Base-by-base conservation (phyloP, 495 filamentous ascomycete species). In the Aeminium ludgeri region DNA sequence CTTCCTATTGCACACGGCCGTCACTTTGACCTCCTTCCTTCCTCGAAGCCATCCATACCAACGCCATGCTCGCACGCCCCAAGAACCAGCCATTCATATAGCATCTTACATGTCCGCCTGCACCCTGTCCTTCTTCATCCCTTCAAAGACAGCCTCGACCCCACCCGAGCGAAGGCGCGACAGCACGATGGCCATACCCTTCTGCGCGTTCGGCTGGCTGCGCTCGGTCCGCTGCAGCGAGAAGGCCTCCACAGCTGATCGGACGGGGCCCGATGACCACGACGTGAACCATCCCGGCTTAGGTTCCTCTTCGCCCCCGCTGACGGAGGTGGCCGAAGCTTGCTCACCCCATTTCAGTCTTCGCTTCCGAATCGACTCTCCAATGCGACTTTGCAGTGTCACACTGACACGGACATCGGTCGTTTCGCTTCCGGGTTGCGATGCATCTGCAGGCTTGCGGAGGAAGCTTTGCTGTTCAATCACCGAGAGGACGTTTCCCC, bases 181-280 rank as follows among this genome's bases (percentile, higher is more conserved):
- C 18, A 99, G 66, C 12, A 99, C 87, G 32, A 95, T 74, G 41
- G 78, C 81, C 89, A 99, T 95, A 13, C 91, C 89, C 55, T 95
- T 77, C 50, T 86, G 83, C 55, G 82, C 86, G 55, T 86, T 91
- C 40, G 78, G 65, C 40, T 96, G 65, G 30, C 85, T 82, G 44
- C 85, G 80, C 35, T 76, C 69, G 38, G 89, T 91, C 41, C 84
- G 75, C 43, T 74, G 82, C 35, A 87, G 68, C 0, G 83, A 86
- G 33, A 96, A 82, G 28, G 76, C 60, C 64, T 99, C 89, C 53
- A 99, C 92, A 42, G 78, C 91, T 16, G 80, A 66, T 59, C 93
- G 82, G 34, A 96, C 73, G 8, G 82, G 78, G 3, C 69, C 70
- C 10, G 82, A 85, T 4, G 83, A 84, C 67, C 91, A 80, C 10